A percentile compares a stretch with the other conserved stretches of the same genome.
phyloP scores from a whole-genome alignment of 73 alveolate species.

The Tetrahymena malaccensis region DNA sequence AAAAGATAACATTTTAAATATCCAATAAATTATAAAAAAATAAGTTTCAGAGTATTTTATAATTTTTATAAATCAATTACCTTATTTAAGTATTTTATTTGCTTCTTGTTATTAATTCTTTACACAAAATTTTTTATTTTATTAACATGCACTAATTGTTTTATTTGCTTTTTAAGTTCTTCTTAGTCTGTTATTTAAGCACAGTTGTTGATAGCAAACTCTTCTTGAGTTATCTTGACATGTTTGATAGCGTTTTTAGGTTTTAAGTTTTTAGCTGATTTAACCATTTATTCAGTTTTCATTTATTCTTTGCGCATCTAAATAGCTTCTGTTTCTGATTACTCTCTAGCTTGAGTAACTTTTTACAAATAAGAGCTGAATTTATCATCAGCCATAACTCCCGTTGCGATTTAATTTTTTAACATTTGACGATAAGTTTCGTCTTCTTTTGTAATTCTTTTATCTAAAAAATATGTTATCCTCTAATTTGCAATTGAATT shows the following conservation, averaged over 20 bases:
- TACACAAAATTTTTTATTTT: background rate
- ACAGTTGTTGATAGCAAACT: background rate
- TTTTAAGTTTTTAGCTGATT: background rate
- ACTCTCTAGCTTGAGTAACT: background rate
- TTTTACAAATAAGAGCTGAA: background rate
- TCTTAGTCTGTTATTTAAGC: background rate
- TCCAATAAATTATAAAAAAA: too few relatives aligned
- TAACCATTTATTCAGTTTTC: background rate
- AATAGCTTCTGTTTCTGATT: background rate
- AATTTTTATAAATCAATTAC: background rate
- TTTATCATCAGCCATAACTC: background rate
- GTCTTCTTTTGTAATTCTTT: background rate
- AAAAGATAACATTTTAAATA: background rate
- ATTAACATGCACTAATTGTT: background rate
- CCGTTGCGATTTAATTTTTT: background rate
- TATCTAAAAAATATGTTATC: background rate
- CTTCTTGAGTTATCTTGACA: background rate
- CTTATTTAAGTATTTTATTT: background rate
- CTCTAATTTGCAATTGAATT: background rate
- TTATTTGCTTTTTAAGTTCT: background rate
- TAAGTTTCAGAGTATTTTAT: background rate
- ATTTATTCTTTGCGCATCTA: background rate
- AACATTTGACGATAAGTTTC: background rate
- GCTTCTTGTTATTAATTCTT: background rate
- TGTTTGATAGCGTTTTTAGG: background rate